Evolutionary conservation across 495 filamentous ascomycete species (phyloP).

Genomic region (Astrocystis sublimbata): DNA sequence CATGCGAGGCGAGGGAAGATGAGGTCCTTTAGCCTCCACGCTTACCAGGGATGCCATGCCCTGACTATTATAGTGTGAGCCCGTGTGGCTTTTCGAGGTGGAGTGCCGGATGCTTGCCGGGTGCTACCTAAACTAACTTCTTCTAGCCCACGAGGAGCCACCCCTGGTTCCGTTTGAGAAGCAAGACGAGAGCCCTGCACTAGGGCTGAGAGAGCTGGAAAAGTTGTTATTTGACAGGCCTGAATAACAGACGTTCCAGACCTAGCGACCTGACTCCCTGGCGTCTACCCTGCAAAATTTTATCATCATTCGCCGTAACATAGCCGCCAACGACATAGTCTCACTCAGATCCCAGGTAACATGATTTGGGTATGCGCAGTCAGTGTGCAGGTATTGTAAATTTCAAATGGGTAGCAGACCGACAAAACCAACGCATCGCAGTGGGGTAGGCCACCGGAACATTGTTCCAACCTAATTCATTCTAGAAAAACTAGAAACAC

Average conservation of each 20-base stretch:
- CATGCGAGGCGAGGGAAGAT: no score
- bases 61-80: slow-evolving; percentile 7
- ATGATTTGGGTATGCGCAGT: background rate
- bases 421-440: background rate
- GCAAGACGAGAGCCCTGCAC: background rate
- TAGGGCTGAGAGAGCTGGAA: slow-evolving; percentile 9
- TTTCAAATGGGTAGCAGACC: slow-evolving; percentile 1
- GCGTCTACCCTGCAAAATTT: background rate
- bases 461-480: slow-evolving; percentile 6
- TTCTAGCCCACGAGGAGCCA: no score
- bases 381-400: background rate
- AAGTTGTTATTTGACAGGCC: slow-evolving; percentile 6
- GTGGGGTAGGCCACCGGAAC: slow-evolving; percentile 5
- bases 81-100: slow-evolving; percentile 2
- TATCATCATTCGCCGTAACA: background rate
- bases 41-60: slow-evolving; percentile 5
- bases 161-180: slow-evolving; percentile 2
- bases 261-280: background rate
- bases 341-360: background rate
- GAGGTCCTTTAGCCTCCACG: slow-evolving; percentile 9
- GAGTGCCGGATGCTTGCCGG: slow-evolving; percentile 19
- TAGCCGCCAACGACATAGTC: background rate
- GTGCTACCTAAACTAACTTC: no score
- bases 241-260: background rate
- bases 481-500: slow-evolving; percentile 7